Base-by-base conservation (phyloP, 345 rosid genomes). In the Eucalyptus erythrocorys region DNA sequence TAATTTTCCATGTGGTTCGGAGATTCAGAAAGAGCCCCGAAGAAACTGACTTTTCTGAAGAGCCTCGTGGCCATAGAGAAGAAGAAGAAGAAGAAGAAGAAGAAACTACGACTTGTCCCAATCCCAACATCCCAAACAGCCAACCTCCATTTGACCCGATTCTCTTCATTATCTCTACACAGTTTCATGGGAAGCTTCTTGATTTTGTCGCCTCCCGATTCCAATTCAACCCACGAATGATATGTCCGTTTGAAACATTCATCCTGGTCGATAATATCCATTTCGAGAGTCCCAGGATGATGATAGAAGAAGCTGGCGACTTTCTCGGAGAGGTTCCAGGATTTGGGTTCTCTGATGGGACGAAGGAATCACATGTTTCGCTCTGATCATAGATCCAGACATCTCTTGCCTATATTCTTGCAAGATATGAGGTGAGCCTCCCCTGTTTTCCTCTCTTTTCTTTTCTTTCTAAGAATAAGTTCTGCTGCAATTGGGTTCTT, bases 381-480 rank as follows among this genome's bases (percentile, higher is more conserved):
- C 88, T 64, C 92, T 90, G 81, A 90, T 91, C 59, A 45, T 17
- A 71, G 93, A 90, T 94, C 94, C 88, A 92, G 91, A 82, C 59
- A 91, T 87, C 91, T 87, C 61, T 88, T 92, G 71, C 94, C 71
- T 87, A 93, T 88, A 92, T 59, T 85, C 87, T 90, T 90, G 47
- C 93, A 89, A 87, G 89, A 94, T 71, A 95, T 95, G 97, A 93
- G 91, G 97, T 95, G 87, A 93, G 96, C 89, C 55, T 13, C 57
- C 27, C 45, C 27, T 42, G 80, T n/a, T 45, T 22, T 34, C 79
- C 71, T 43, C 57, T 71, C 85, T 87, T 57, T 51, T 48, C 61
- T 8, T 34, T 27, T 61, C 87, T 11, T 88, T 85, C 21, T 61
- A 5, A 11, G 27, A 26, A 24, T 22, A 30, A 5, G 21, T 84